phyloP scores from a whole-genome alignment of 2,329 filamentous ascomycete genomes.

The Trichoderma lentiforme region DNA sequence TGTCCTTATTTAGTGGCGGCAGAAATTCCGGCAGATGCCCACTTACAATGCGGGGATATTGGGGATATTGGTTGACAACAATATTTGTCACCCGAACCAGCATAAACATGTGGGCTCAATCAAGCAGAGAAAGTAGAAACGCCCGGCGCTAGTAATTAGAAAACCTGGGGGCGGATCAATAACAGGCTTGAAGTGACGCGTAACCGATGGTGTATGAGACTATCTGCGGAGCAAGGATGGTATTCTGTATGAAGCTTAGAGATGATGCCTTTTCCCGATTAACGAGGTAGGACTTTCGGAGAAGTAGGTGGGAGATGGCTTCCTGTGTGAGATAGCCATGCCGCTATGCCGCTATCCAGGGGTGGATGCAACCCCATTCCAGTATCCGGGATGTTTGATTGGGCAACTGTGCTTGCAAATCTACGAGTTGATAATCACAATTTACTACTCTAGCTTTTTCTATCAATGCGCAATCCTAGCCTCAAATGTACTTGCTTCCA shows the following conservation, averaged over 20 bases:
- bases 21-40: background rate
- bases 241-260: background rate
- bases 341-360: background rate
- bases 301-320: background rate
- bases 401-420: background rate
- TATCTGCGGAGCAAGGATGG: background rate
- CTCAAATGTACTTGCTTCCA: background rate
- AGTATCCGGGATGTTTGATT: background rate
- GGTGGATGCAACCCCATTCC: background rate
- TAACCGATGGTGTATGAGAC: background rate
- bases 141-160: background rate
- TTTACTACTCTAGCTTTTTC: background rate
- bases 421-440: background rate
- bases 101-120: background rate
- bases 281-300: background rate
- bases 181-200: background rate
- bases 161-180: constrained; percentile 1
- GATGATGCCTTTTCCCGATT: background rate
- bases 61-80: background rate
- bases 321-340: background rate
- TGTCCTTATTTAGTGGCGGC: background rate
- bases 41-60: background rate
- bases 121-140: background rate
- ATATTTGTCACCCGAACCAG: background rate
- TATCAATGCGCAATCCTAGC: background rate